A percentile compares a stretch with the other conserved stretches of the same genome.
Conservation (phyloP, 2,329 filamentous ascomycete species). For the Cladosporium sp. region DNA sequence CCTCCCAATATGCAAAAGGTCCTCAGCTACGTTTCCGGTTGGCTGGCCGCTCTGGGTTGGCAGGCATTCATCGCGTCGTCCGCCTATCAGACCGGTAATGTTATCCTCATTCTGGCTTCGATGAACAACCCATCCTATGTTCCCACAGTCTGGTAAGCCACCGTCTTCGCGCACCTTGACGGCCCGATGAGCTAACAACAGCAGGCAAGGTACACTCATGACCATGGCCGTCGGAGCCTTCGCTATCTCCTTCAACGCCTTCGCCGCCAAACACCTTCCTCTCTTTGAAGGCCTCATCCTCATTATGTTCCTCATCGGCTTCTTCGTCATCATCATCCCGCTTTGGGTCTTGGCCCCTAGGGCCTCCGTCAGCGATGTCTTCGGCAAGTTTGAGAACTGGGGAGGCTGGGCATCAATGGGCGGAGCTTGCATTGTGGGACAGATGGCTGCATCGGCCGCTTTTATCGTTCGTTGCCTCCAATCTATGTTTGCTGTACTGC, state of each 20-base stretch:
- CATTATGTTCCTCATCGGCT: slow-evolving; percentile 25
- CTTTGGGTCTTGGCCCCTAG: slow-evolving; percentile 27
- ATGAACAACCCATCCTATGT: slow-evolving; percentile 32
- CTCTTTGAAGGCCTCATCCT: slow-evolving; percentile 25
- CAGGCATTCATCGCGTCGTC: slow-evolving; percentile 29
- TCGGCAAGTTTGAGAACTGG: slow-evolving; percentile 19
- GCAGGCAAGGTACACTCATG: slow-evolving; percentile 41
- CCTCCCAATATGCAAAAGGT: slow-evolving; percentile 34
- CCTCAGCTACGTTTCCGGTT: slow-evolving; percentile 38
- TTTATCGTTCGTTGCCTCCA: neutral
- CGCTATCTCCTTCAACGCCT: slow-evolving; percentile 25
- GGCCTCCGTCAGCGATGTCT: slow-evolving; percentile 19
- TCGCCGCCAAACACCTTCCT: slow-evolving; percentile 22
- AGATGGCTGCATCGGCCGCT: slow-evolving; percentile 15
- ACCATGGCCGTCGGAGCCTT: slow-evolving; percentile 21
- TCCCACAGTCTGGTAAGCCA: slow-evolving; percentile 20
- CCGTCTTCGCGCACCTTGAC: neutral
- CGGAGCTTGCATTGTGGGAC: slow-evolving; percentile 21
- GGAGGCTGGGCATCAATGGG: slow-evolving; percentile 25
- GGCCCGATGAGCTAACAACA: neutral
- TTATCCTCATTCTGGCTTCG: slow-evolving; percentile 31
- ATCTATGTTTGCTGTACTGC: neutral
- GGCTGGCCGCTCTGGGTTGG: slow-evolving; percentile 35
- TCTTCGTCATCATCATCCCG: slow-evolving; percentile 28
- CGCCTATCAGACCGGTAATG: slow-evolving; percentile 17